Conservation (phyloP, 2,329 filamentous ascomycete species). For the Knufia petricola region DNA sequence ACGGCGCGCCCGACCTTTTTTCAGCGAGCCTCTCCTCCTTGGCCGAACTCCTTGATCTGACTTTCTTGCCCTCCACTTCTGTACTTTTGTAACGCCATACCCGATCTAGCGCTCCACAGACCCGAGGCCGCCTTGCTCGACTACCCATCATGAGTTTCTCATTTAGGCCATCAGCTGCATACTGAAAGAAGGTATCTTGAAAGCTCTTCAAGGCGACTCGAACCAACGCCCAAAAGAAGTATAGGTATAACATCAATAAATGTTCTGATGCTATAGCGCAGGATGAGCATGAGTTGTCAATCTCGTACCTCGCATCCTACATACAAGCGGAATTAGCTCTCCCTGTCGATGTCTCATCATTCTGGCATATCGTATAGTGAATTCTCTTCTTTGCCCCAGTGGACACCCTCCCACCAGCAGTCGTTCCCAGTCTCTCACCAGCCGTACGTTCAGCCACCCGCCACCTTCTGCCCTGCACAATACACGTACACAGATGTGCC, state of each 20-base stretch:
- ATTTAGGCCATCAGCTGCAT: background rate
- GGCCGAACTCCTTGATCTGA: background rate
- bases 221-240: background rate
- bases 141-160: background rate
- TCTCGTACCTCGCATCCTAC: slow-evolving; percentile 6
- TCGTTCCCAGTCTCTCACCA: background rate
- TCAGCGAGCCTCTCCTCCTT: background rate
- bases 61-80: background rate
- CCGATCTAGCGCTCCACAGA: background rate
- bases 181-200: slow-evolving; percentile 1
- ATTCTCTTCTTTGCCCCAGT: slow-evolving; percentile 6
- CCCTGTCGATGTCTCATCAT: background rate
- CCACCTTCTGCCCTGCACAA: background rate
- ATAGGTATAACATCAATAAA: slow-evolving; percentile 4
- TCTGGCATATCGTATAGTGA: slow-evolving; percentile 8
- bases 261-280: background rate
- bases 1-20: background rate
- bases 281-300: background rate
- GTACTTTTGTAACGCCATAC: background rate
- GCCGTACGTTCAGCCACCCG: background rate
- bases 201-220: background rate
- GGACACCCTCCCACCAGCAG: slow-evolving; percentile 6
- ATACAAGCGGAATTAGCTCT: slow-evolving; percentile 1
- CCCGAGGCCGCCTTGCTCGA: background rate
- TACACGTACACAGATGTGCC: background rate